phyloP scores from a whole-genome alignment of 306 rosid genomes.

The Delonix regia region DNA sequence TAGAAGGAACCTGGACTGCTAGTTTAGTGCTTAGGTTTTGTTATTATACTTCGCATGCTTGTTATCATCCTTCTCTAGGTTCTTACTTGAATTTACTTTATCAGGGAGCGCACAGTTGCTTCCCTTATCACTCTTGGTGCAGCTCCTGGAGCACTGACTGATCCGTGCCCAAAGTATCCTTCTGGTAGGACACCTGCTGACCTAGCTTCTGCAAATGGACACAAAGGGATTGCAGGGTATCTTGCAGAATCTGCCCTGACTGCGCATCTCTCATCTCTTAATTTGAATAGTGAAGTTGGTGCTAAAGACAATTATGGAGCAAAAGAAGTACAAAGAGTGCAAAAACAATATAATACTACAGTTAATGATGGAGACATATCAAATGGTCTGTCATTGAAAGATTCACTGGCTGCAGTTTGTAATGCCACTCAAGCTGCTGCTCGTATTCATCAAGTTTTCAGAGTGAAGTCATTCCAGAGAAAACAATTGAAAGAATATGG shows the following conservation, averaged over 20 bases:
- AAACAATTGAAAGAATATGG: conserved; percentile 62
- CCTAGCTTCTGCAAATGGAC: conserved; percentile 78
- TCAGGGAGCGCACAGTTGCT: conserved; percentile 82
- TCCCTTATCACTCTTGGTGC: conserved; percentile 79
- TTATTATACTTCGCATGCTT: neutral
- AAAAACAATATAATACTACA: conserved; percentile 44
- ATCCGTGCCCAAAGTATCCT: conserved; percentile 69
- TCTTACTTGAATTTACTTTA: conserved; percentile 34
- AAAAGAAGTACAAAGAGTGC: conserved; percentile 51
- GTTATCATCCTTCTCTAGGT: conserved; percentile 23
- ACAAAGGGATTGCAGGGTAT: conserved; percentile 93
- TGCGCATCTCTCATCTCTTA: conserved; percentile 61
- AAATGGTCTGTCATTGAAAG: conserved; percentile 67
- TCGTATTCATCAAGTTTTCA: conserved; percentile 79
- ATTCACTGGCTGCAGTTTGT: conserved; percentile 81
- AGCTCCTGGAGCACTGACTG: conserved; percentile 73
- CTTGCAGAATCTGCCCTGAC: conserved; percentile 72
- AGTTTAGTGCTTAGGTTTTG: neutral
- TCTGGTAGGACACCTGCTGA: conserved; percentile 84
- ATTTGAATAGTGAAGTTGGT: conserved; percentile 53
- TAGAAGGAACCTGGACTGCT: neutral
- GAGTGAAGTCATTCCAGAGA: conserved; percentile 85
- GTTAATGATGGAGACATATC: conserved; percentile 37
- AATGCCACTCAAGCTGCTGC: conserved; percentile 89
- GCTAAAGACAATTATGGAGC: conserved; percentile 46